Base-by-base conservation (phyloP, 2,329 filamentous ascomycete genomes). In the Exophiala sp. region DNA sequence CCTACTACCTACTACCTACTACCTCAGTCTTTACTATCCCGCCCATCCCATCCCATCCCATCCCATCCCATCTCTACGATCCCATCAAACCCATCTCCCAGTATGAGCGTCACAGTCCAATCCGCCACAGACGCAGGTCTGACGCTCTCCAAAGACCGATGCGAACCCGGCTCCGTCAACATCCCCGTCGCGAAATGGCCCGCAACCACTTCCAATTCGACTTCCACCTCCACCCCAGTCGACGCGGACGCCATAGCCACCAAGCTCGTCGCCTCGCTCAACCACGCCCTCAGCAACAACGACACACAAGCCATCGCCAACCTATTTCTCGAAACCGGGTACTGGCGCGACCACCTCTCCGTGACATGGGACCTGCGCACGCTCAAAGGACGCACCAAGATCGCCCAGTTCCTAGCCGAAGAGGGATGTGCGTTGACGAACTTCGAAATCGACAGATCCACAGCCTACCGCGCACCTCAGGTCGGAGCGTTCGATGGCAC, bases 261-360 rank as follows among this genome's bases (percentile, higher is more conserved):
- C 0, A 57, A 64, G 2, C 48, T 71, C 24, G 58, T 75, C 30
- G 53, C 63, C 4, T 52, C 64, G 3, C 62, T 76, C 48, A 76
- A 75, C 50, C 29, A 61, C 1, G 63, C 64, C 0, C 59, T 76
- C 2, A 47, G 62, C 1, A 59, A 62, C 7, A 60, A 63, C 6
- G 64, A 74, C 39, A 61, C 63, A 24, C 49, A 60, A 1, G 61
- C 64, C 0, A 46, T 73, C 5, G 63, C 67, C 0, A 43, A 64
- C 3, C 67, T 80, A 0, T 80, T 81, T 56, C 57, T 74, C 2
- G 65, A 73, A 9, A 70, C 74, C 30, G 69, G 73, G 18, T 80
- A 75, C 60, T 82, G 78, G 78, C 69, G 79, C 30, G 80, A 83
- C 58, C 75, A 81, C 46, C 70, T 82, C 2, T 73, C 68, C 5